These are phyloP conservation scores for Ophiostoma australiae DNA, from an alignment of 2,329 filamentous ascomycete genomes.

Conservation along the genomic window DNA sequence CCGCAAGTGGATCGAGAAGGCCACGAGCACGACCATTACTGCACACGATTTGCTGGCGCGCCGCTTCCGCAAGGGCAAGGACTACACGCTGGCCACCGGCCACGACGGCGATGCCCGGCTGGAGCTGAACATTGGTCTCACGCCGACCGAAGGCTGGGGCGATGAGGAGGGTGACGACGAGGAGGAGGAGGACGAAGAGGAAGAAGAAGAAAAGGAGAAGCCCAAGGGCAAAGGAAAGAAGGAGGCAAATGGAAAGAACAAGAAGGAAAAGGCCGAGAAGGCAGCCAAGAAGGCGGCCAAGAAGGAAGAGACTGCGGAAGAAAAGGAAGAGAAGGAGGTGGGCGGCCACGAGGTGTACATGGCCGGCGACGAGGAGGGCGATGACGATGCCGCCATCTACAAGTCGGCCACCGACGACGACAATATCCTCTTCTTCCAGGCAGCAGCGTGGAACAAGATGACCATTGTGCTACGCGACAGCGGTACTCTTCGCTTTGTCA, in stretches of 20 bases:
- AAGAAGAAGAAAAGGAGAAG: slow-evolving; percentile 31
- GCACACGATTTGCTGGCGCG: slow-evolving; percentile 75
- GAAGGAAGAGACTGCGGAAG: slow-evolving; percentile 30
- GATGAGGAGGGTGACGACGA: slow-evolving; percentile 45
- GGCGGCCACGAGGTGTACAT: slow-evolving; percentile 89
- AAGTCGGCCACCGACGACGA: slow-evolving; percentile 71
- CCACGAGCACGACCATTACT: slow-evolving; percentile 69
- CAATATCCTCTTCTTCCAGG: slow-evolving; percentile 61
- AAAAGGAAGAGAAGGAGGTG: slow-evolving; percentile 41
- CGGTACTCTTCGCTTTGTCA: slow-evolving; percentile 86
- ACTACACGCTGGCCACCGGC: slow-evolving; percentile 89
- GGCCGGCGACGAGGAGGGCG: slow-evolving; percentile 72
- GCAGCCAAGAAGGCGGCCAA: slow-evolving; percentile 33
- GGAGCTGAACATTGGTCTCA: slow-evolving; percentile 82
- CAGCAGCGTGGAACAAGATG: slow-evolving; percentile 78
- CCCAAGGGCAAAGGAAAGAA: slow-evolving; percentile 23
- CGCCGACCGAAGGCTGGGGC: slow-evolving; percentile 80
- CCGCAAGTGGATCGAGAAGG: slow-evolving; percentile 79
- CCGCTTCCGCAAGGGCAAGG: slow-evolving; percentile 77
- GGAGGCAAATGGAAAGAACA: neutral
- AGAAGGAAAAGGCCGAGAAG: slow-evolving; percentile 17
- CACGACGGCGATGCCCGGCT: slow-evolving; percentile 73
- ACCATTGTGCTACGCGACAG: slow-evolving; percentile 84
- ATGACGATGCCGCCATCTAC: slow-evolving; percentile 76
- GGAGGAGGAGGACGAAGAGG: slow-evolving; percentile 37